Evolutionary conservation across 2,329 filamentous ascomycete genomes (phyloP), one percentile per base, ranked within the genome.

Genomic region (Mycosphaerella sp.): DNA sequence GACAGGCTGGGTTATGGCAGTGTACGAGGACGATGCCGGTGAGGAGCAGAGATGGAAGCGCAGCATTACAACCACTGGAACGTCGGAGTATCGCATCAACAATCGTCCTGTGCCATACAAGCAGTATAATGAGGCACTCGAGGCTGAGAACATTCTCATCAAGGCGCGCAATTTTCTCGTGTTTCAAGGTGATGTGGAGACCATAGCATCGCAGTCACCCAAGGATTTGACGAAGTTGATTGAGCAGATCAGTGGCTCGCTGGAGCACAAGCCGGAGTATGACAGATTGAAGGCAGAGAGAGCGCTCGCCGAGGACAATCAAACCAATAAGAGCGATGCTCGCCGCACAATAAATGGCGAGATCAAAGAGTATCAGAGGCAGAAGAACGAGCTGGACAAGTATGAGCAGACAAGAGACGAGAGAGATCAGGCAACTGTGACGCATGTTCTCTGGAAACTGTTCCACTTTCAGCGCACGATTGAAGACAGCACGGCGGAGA

Each of bases 1-100:
- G 70, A 93, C 85, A 2, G 95, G 93, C 2, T 98, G 92, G 92
- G 95, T 98, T 11, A 97, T 96, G 90, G 93, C 93, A 31, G 92
- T 98, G 12, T 98, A 97, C 71, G 91, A 96, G 69, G 93, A 98
- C 67, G 93, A 98, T 69, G 90, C 90, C 2, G 92, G 90, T 45
- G 89, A 95, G 66, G 89, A 95, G 71, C 91, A 96, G 68, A 84
- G 85, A 62, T 98, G 93, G 93, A 95, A 95, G 74, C 88, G 93
- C 58, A 86, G 84, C 62, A 98, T 98, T 70, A 97, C 91, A 3
- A 89, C 80, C 63, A 80, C 84, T 58, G 93, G 93, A 45, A 84
- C 85, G 29, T 96, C 91, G 76, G 92, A 97, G 72, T 98, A 97
- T 72, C 86, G 92, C 57, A 95, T 98, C 78, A 97, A 98, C 74